Evolutionary conservation across 1,284 basidiomycete species (phyloP), one percentile per base, ranked within the genome.

Genomic region (Phellinidium pouzarii): DNA sequence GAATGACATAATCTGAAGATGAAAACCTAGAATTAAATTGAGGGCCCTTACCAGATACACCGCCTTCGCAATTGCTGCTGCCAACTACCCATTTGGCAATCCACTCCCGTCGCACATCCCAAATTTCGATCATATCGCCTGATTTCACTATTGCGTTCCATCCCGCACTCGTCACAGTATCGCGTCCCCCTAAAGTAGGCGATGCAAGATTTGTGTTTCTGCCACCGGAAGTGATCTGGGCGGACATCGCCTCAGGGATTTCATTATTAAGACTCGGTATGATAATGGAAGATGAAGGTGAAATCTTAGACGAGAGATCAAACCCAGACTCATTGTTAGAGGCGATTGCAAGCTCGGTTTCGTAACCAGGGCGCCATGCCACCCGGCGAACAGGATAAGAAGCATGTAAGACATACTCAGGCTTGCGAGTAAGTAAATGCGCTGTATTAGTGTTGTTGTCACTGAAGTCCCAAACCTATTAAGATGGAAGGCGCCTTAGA

Each of bases 51-150:
- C 87, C 87, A 17, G 81, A 82, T 5, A 85, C 79, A 25, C 81
- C 80, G 11, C 86, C 84, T 54, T 90, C 87, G 2, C 70, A 71
- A 8, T 76, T 70, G 12, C 77, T 79, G 19, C 79, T 79, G 19
- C 73, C 74, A 4, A 93, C 73, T 0, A 78, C 75, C 80, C 91
- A 94, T 66, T 94, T 94, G 4, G 87, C 82, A 43, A 94, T 75
- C 74, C 87, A 87, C 3, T 82, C 79, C 34, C 91, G 72, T 37
- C 91, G 74, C 0, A 91, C 88, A 63, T 94, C 91, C 91, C 91
- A 94, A 17, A 94, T 82, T 62, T 94, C 90, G 20, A 93, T 74
- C 0, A 77, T 69, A 61, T 87, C 83, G 1, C 78, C 77, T 3
- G 65, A 69, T 40, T 41, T 45, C 31, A 38, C 22, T 37, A 38